Base-by-base conservation (phyloP, 495 filamentous ascomycete species). In the Trichocladium antarcticum region DNA sequence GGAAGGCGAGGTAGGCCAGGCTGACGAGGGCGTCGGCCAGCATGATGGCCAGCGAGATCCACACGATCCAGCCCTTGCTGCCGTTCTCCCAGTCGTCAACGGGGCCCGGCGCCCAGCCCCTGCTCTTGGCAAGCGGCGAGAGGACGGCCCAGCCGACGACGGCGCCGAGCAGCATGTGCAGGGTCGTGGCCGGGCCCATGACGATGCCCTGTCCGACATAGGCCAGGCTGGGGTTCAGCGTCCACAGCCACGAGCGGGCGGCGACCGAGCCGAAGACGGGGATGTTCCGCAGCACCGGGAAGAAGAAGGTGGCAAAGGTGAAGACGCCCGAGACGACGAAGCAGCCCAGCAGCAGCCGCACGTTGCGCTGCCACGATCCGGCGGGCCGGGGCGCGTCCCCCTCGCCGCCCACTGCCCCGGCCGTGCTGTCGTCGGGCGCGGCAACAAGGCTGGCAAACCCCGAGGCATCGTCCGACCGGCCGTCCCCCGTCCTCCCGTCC, bases 1-100 rank as follows among this genome's bases (percentile, higher is more conserved):
- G 79, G 9, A 83, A 47, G 6, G 87, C 72, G 20, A 99, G 72
- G 71, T 87, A 89, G 5, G 85, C 80, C 16, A 99, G 75, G 55
- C 85, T 95, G 45, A 96, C 75, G 4, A 97, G 69, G 2, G 89
- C 85, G 66, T 99, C 92, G 7, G 87, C 83, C 52, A 99, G 76
- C 92, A 99, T 99, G 53, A 99, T 93, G 1, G 92, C 87, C 27
- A 99, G 66, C 48, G 85, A 90, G 1, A 90, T 70, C 92, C 92
- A 99, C 0, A 97, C 85, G 49, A 99, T 95, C 92, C 92, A 99
- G 17, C 90, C 92, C 70, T 96, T 95, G 60, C 84, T 92, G 6
- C 92, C 92, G 28, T 70, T 77, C 47, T 83, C 81, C 93, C 93
- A 99, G 60, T 92, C 85, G 21, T 79, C 67, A 1, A 96, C 87